Percentiles rank a stretch among this genome's conserved stretches.
Evolutionary conservation across 805 yeast species (phyloP).

Genomic region (Ascoidea rubescens): DNA sequence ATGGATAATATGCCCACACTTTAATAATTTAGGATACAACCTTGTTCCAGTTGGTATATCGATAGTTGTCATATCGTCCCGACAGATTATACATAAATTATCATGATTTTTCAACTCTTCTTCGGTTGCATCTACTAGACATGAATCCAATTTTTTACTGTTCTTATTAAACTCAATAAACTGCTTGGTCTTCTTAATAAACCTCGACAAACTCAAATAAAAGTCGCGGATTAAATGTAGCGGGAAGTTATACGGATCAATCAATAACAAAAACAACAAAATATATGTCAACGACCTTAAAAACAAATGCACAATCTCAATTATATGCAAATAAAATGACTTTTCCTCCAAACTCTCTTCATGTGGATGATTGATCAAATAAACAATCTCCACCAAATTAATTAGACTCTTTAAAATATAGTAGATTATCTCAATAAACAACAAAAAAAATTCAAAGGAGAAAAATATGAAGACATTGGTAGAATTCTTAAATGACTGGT

Average conservation of each 20-base stretch:
- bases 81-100: constrained; percentile 70
- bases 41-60: constrained; percentile 24
- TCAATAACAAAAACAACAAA: constrained; percentile 31
- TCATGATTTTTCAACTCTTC: constrained; percentile 45
- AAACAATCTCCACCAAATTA: constrained; percentile 42
- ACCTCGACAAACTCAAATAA: constrained; percentile 19
- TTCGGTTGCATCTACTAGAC: constrained; percentile 46
- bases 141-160: constrained; percentile 47
- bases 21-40: constrained; percentile 56
- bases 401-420: constrained; percentile 31
- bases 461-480: constrained; percentile 43
- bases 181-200: constrained; percentile 22
- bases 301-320: constrained; percentile 38
- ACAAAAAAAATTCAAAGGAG: constrained; percentile 64
- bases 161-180: constrained; percentile 27
- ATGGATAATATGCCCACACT: constrained; percentile 82
- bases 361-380: constrained; percentile 29
- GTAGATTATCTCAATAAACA: constrained; percentile 38
- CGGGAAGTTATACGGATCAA: constrained; percentile 30
- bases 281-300: constrained; percentile 31
- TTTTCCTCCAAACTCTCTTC: constrained; percentile 69
- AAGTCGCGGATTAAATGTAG: constrained; percentile 36
- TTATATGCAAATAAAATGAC: constrained; percentile 38
- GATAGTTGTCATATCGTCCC: constrained; percentile 66
- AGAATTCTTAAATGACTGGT: constrained; percentile 30